Evolutionary conservation across 1,284 basidiomycete genomes (phyloP), one percentile per base, ranked within the genome.

Genomic region (Lentinula novae-zelandiae): DNA sequence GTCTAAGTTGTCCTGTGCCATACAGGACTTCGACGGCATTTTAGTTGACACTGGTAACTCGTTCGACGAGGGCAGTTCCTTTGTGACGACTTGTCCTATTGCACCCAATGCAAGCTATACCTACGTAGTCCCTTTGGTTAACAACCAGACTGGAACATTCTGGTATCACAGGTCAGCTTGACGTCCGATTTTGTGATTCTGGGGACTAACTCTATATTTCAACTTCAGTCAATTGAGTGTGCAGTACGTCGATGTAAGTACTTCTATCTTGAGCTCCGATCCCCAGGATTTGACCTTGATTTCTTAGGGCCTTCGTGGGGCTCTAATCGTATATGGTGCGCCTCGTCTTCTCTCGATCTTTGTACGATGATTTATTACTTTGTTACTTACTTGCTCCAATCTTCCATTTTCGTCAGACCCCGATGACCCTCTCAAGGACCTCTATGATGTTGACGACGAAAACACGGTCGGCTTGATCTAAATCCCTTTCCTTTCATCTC

Each of bases 1-100:
- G 68, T 72, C 60, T 70, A 73, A 64, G 62, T 12, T 60, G 66
- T 8, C 67, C 65, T 51, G 17, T 33, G 15, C 12, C 0, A 10
- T 52, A 27, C 68, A 70, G n/a, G 52, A 58, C 46, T 5, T 38
- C 44, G 33, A 49, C 20, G 20, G 36, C 9, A 20, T 62, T 8
- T 57, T 39, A 15, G 36, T 54, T 42, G 36, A 49, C 22, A 15
- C 50, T 12, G 20, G 12, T 15, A 36, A 60, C 58, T 49, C 63
- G 51, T 72, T 69, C 55, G 15, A 39, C 44, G 46, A 60, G 44
- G 33, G 50, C 2, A 22, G 15, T 46, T 42, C 70, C 5, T 70
- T 69, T 27, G 71, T 72, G 9, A 69, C 66, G 31, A 62, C 67
- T 64, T 86, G 84, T 65, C 81, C 82, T 0, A 83, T 86, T 61